Base-by-base conservation (phyloP, 345 rosid species). In the Salix caprea region DNA sequence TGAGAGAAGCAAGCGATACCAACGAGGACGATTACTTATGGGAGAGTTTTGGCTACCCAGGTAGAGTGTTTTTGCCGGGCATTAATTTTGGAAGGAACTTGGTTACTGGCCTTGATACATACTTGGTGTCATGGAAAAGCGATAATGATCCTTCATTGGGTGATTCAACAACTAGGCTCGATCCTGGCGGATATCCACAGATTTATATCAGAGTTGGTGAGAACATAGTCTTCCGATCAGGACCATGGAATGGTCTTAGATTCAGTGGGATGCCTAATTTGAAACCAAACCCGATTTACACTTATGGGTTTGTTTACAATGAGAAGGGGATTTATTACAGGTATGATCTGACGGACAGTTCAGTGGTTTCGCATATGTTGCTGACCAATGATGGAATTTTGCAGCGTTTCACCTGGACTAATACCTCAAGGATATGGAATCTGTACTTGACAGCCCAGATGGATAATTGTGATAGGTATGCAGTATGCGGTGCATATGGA, bases 241-340 rank as follows among this genome's bases (percentile, higher is more conserved):
- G 87, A 1, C 78, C 84, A 2, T 82, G 85, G 87, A 82, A 82
- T 72, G 87, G 87, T 13, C n/a, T 79, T 26, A 30, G 64, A 42
- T 82, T 77, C 21, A 77, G 80, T 2, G 84, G 84, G 39, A 74
- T 72, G 68, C 81, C 83, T 15, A n/a, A 26, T 61, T 67, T 81
- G 64, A 67, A 48, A 62, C 64, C 67, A 5, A 56, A 72, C 61
- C 14, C 42, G 5, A 28, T 62, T 64, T 74, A 48, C 28, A 72
- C 64, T 16, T 67, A 14, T 9, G 56, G 4, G 52, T 79, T 82
- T 76, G 72, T 72, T 10, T 69, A n/a, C 39, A 77, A 75, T 62
- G 78, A 72, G 30, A 37, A 23, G 21, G 80, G 70, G 54, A 65
- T 65, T 11, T 82, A 73, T 37, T 79, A 79, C 67, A 54, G 62